Conservation (phyloP, 371 early-diverging fungal genomes). For the Mortierella sp. region DNA sequence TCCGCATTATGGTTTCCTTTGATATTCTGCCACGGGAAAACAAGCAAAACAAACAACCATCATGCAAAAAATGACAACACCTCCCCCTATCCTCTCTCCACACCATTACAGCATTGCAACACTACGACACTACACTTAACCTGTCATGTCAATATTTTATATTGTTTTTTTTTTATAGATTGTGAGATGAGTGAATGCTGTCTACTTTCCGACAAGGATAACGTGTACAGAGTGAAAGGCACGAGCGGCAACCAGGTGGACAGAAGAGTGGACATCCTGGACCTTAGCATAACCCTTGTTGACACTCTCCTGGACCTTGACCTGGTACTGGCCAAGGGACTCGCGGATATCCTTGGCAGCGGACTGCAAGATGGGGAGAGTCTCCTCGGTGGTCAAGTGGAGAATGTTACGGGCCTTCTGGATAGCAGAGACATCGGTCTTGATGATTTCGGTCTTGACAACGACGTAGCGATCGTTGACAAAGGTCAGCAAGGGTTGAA, state of each 20-base stretch:
- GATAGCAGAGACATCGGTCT: slow-evolving; percentile 61
- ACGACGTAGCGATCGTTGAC: slow-evolving; percentile 63
- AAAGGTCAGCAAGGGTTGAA: slow-evolving; percentile 64
- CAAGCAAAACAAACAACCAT: neutral
- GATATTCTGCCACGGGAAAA: neutral
- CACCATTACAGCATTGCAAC: neutral
- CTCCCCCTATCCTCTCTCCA: neutral
- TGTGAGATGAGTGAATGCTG: neutral
- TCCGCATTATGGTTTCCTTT: neutral
- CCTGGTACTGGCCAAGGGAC: slow-evolving; percentile 46
- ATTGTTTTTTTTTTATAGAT: slow-evolving; percentile 4
- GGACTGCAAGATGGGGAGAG: slow-evolving; percentile 63
- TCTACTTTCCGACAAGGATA: slow-evolving; percentile 53
- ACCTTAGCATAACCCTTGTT: slow-evolving; percentile 53
- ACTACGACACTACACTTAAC: neutral
- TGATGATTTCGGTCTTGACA: slow-evolving; percentile 61
- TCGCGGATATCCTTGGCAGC: slow-evolving; percentile 64
- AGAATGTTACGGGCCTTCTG: slow-evolving; percentile 70
- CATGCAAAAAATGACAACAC: neutral
- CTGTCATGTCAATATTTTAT: slow-evolving; percentile 9
- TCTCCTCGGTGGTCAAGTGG: slow-evolving; percentile 62
- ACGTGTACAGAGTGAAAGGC: slow-evolving; percentile 35
- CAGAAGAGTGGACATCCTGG: slow-evolving; percentile 37
- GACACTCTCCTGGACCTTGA: slow-evolving; percentile 48
- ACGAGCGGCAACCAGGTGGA: slow-evolving; percentile 31